Base-by-base conservation (phyloP, 306 rosid species). In the Nissolia schottii region DNA sequence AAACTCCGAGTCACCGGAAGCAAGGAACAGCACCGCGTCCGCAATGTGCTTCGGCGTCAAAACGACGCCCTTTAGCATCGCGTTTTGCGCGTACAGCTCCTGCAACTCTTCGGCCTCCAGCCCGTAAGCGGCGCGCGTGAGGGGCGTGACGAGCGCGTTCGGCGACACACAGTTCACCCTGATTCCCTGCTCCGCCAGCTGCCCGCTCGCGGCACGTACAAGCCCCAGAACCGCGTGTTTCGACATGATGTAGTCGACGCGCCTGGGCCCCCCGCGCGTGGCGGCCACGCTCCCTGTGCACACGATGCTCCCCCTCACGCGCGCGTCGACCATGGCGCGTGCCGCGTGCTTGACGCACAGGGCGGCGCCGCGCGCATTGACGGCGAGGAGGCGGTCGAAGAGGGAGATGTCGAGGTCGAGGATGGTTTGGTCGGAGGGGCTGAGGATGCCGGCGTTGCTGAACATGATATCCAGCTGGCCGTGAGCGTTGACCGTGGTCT, bases 161-260 rank as follows among this genome's bases (percentile, higher is more conserved):
- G 93, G 89, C 1, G 93, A 88, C 16, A 88, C 86, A 46, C 85
- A 72, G 60, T 88, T 88, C 67, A 88, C 93, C 65, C 89, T 80
- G 0, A 88, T 79, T 1, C 89, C 89, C 19, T 78, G 58, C 46
- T 2, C 77, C 54, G 71, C 83, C 0, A 82, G 72, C 49, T 79
- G 89, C 37, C 54, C 2, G 55, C 87, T 82, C 15, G 89, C 90
- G 2, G 79, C 25, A 0, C 89, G 34, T 41, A 86, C 66, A 43
- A 88, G 31, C 9, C 93, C 90, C 11, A 82, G n/a, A 64, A 88
- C 82, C 2, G 90, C 90, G n/a, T 88, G 90, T 80, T 88, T 88
- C 20, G 90, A 79, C 90, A 88, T 81, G 19, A 7, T 9, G 71
- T 88, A 88, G 37, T 82, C 86, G 0, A 83, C 78, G 9, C 3